These are phyloP conservation scores for Balakata baccata DNA, from an alignment of 345 rosid genomes.

Conservation along the genomic window DNA sequence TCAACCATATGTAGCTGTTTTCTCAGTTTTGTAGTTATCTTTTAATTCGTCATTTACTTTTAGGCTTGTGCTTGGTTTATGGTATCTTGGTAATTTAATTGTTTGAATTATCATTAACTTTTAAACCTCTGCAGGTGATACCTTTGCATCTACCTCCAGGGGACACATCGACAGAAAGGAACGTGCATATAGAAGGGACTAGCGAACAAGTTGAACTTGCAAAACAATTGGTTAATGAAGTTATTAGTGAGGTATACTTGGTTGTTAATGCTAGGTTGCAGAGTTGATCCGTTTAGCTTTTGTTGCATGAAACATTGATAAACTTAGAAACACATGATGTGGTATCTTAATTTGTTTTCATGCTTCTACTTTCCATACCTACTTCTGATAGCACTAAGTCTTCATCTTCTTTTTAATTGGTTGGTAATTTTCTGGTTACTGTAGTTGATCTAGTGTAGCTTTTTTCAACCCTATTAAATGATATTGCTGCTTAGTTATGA, in stretches of 20 bases:
- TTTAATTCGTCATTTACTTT: too few species aligned
- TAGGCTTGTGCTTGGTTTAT: neutral
- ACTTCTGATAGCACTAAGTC: too few species aligned
- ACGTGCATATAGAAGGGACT: conserved; percentile 87
- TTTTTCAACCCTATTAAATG: neutral
- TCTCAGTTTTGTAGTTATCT: too few species aligned
- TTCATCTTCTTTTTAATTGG: neutral
- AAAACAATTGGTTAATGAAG: conserved; percentile 85
- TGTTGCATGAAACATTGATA: conserved; percentile 2
- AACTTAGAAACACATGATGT: neutral
- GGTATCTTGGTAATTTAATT: neutral
- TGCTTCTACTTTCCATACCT: neutral
- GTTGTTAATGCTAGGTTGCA: conserved; percentile 26
- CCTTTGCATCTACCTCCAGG: conserved; percentile 98
- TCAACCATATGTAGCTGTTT: neutral
- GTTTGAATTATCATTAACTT: neutral
- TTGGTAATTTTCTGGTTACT: neutral
- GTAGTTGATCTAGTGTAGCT: neutral
- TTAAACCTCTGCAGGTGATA: conserved; percentile 56
- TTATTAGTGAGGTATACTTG: conserved; percentile 88
- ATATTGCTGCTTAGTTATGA: neutral
- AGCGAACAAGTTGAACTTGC: conserved; percentile 87
- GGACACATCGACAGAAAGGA: conserved; percentile 71
- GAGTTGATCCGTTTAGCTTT: conserved; percentile 18
- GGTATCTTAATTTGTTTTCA: neutral